A percentile compares a stretch with the other conserved stretches of the same genome.
phyloP scores from a whole-genome alignment of 352 stramenopile genomes.

The Globisporangium irregulare region DNA sequence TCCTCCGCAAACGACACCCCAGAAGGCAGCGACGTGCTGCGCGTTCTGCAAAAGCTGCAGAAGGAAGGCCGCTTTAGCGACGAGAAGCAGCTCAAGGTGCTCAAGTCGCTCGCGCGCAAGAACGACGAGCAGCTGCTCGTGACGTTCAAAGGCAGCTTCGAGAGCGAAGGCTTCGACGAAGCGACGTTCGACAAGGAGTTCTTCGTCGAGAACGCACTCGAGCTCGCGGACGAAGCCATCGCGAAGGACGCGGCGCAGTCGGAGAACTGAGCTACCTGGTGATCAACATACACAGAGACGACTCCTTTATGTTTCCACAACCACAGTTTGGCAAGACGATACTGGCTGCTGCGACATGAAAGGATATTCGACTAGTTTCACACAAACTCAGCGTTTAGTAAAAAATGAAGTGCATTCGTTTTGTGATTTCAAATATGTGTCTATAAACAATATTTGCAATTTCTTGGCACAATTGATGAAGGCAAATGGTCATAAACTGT shows the following conservation, averaged over 20 bases:
- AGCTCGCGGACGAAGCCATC: slow-evolving; percentile 69
- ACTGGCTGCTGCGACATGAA: not conserved
- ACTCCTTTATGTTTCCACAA: not conserved
- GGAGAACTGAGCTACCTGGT: slow-evolving; percentile 1
- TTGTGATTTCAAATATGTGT: no score
- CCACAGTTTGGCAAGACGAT: not conserved
- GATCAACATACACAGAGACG: not conserved
- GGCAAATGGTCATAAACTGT: no score
- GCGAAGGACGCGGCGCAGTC: slow-evolving; percentile 20
- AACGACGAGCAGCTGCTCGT: slow-evolving; percentile 75
- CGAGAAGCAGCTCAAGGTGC: slow-evolving; percentile 65
- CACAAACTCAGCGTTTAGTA: no score
- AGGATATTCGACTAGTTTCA: no score
- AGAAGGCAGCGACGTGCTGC: slow-evolving; percentile 67
- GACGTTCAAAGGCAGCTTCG: slow-evolving; percentile 78
- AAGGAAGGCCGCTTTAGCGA: slow-evolving; percentile 74
- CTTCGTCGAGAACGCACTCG: slow-evolving; percentile 80
- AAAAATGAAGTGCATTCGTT: no score
- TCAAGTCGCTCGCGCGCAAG: slow-evolving; percentile 85
- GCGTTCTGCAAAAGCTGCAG: slow-evolving; percentile 70
- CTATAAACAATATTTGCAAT: no score
- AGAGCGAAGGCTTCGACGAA: slow-evolving; percentile 45
- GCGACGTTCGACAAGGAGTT: slow-evolving; percentile 73
- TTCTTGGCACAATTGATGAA: no score
- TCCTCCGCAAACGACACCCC: slow-evolving; percentile 13